These are phyloP conservation scores for Penicillium brevicompactum DNA, from an alignment of 2,329 filamentous ascomycete genomes.

Conservation along the genomic window DNA sequence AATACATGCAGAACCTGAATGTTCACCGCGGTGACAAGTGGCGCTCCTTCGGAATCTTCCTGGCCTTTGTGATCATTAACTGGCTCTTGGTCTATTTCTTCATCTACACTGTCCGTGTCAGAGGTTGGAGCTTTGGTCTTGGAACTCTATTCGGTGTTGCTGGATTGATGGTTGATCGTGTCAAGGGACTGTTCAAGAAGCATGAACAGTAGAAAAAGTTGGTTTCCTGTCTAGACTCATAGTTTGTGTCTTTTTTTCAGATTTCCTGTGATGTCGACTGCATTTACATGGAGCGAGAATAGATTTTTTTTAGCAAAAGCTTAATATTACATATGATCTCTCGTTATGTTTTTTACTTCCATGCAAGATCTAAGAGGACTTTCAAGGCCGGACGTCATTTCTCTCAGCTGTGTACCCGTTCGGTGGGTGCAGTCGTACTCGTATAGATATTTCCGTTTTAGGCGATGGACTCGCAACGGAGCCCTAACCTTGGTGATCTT, in stretches of 20 bases:
- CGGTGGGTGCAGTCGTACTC: too few species aligned
- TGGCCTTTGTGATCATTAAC: slow-evolving; percentile 70
- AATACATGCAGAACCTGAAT: slow-evolving; percentile 66
- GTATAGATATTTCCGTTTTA: too few species aligned
- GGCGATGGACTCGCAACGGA: too few species aligned
- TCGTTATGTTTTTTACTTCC: too few species aligned
- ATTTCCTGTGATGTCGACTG: slow-evolving; percentile 14
- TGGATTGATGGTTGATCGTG: slow-evolving; percentile 43
- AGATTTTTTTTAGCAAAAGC: neutral
- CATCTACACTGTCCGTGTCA: slow-evolving; percentile 71
- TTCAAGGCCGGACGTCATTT: too few species aligned
- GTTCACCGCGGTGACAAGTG: slow-evolving; percentile 65
- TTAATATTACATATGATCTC: neutral
- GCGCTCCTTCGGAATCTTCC: slow-evolving; percentile 72
- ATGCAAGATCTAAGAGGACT: too few species aligned
- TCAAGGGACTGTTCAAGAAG: slow-evolving; percentile 32
- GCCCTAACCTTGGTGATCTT: too few species aligned
- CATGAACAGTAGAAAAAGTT: slow-evolving; percentile 19
- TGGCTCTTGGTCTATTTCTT: slow-evolving; percentile 76
- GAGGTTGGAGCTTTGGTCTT: slow-evolving; percentile 71
- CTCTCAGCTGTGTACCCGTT: too few species aligned
- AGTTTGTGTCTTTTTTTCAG: neutral
- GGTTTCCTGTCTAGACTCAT: neutral
- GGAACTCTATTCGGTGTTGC: slow-evolving; percentile 56
- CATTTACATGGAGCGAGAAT: slow-evolving; percentile 24